Conservation (phyloP, 768 basidiomycete genomes). For the Lactarius hatsudake region DNA sequence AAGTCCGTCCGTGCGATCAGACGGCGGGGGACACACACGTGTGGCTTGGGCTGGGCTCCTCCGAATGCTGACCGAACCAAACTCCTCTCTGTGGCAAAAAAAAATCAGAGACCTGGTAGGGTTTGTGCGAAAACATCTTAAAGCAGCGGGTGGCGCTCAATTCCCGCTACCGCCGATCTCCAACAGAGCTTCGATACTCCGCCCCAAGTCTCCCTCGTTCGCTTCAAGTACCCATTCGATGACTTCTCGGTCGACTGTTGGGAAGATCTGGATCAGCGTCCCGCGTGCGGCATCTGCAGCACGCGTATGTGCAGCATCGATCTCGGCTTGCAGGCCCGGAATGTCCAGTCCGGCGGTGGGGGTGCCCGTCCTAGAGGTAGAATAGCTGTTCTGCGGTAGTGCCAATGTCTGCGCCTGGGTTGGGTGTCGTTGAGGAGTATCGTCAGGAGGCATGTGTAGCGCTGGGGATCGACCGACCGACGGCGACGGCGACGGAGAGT, state of each 20-base stretch:
- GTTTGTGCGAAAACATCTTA: neutral
- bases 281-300: constrained; percentile 68
- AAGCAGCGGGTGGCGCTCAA: neutral
- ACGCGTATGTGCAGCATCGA: constrained; percentile 72
- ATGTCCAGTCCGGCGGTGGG: constrained; percentile 45
- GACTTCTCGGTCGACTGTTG: constrained; percentile 74
- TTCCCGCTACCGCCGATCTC: constrained; percentile 54
- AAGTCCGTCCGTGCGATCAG: neutral
- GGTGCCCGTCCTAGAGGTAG: constrained; percentile 23
- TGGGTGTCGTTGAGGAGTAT: constrained; percentile 45
- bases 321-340: constrained; percentile 67
- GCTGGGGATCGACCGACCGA: constrained; percentile 27
- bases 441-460: constrained; percentile 40
- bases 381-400: constrained; percentile 6
- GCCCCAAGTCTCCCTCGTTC: constrained; percentile 82
- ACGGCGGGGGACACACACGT: neutral
- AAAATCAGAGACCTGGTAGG: constrained; percentile 14
- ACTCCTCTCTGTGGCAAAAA: neutral
- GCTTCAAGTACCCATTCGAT: constrained; percentile 89
- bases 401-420: constrained; percentile 10
- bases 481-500: constrained; percentile 40
- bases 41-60: neutral
- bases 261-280: constrained; percentile 89
- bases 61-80: neutral
- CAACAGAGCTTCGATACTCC: constrained; percentile 81